These are phyloP conservation scores for Cyberlindnera maclurae DNA, from an alignment of 805 yeast species.

Conservation along the genomic window DNA sequence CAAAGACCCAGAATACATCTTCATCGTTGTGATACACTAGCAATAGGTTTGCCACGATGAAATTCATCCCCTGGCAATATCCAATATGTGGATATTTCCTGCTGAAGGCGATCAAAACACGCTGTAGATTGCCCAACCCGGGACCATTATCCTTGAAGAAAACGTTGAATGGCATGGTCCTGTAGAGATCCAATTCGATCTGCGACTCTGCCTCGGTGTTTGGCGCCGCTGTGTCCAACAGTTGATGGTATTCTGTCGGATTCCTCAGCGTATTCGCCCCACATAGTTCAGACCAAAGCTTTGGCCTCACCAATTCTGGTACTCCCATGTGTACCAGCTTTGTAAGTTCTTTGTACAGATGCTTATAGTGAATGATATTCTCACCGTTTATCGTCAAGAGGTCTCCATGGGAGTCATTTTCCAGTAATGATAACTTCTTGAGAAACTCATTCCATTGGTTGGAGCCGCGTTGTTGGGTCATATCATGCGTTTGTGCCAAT, in stretches of 20 bases:
- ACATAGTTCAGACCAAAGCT: conserved; percentile 47
- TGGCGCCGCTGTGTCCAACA: conserved; percentile 17
- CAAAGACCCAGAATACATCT: conserved; percentile 48
- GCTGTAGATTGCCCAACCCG: conserved; percentile 38
- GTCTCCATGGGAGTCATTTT: conserved; percentile 24
- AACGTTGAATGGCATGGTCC: conserved; percentile 49
- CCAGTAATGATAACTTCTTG: conserved; percentile 24
- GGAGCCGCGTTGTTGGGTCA: conserved; percentile 30
- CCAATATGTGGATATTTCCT: conserved; percentile 42
- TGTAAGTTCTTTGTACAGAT: conserved; percentile 25
- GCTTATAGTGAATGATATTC: conserved; percentile 22
- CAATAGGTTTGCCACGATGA: conserved; percentile 45
- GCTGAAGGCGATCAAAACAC: conserved; percentile 43
- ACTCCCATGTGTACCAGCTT: conserved; percentile 39
- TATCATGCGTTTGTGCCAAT: conserved; percentile 37
- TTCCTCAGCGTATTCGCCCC: conserved; percentile 38
- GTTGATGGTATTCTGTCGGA: conserved; percentile 40
- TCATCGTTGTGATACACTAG: conserved; percentile 39
- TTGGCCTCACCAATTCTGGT: conserved; percentile 39
- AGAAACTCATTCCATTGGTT: conserved; percentile 41
- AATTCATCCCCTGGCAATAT: conserved; percentile 57
- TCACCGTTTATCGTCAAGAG: conserved; percentile 35
- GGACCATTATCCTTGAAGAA: conserved; percentile 50
- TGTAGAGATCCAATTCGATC: conserved; percentile 43
- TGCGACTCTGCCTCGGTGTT: conserved; percentile 36